These are phyloP conservation scores for Chondrus crispus DNA, from an alignment of 23 red algal genomes.

Conservation along the genomic window DNA sequence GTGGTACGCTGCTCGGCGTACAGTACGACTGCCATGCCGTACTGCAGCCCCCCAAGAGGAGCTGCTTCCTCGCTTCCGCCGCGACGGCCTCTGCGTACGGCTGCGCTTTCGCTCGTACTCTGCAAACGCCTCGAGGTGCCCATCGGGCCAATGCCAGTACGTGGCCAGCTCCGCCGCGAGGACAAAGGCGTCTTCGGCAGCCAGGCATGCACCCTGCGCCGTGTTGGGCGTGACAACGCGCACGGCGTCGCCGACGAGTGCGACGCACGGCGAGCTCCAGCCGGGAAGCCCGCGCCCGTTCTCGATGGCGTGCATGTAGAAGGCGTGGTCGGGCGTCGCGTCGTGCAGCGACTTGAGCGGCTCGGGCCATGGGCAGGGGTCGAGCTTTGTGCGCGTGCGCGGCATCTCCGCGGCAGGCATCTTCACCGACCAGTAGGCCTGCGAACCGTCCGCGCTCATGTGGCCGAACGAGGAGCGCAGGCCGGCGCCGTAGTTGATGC, in stretches of 20 bases:
- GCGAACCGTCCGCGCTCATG: constrained; percentile 32
- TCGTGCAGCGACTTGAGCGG: constrained; percentile 17
- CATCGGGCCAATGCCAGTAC: constrained; percentile 47
- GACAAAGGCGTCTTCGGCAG: constrained; percentile 66
- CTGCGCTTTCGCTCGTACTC: constrained; percentile 34
- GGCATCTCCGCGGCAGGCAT: neutral
- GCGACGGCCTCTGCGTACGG: neutral
- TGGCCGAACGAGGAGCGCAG: constrained; percentile 59
- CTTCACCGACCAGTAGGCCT: constrained; percentile 78
- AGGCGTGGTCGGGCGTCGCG: neutral
- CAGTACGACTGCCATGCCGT: no score
- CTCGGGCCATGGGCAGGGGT: constrained; percentile 15
- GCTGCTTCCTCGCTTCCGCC: constrained; percentile 22
- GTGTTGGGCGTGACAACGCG: constrained; percentile 89
- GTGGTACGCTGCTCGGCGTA: no score
- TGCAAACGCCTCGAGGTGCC: constrained; percentile 67
- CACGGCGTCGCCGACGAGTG: constrained; percentile 86
- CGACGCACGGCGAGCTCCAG: constrained; percentile 47
- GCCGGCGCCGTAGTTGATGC: constrained; percentile 43
- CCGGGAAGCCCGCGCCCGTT: neutral
- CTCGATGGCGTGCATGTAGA: constrained; percentile 63
- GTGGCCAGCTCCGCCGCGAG: constrained; percentile 44
- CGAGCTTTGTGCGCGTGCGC: neutral
- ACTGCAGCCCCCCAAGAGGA: no score
- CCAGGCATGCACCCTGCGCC: constrained; percentile 84